Base-by-base conservation (phyloP, 1,284 basidiomycete genomes). In the Puccinia sorghi region DNA sequence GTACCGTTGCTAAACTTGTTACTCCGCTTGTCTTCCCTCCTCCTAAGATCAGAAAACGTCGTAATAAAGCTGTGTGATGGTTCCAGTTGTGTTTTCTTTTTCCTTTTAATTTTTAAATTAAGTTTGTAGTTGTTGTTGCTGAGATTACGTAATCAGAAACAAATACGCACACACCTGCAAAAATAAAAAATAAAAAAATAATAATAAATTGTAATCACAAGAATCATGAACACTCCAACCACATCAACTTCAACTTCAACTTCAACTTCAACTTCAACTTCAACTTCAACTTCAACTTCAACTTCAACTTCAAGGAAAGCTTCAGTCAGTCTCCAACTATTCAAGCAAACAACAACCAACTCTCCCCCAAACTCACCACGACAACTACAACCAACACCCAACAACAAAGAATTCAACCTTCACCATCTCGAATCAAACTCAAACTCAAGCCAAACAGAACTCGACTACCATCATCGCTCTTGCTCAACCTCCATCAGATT, bases 291-390 rank as follows among this genome's bases (percentile, higher is more conserved):
- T 41, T n/a, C 54, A 59, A 46, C 56, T n/a, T n/a, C n/a, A 3
- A 32, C 54, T 3, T 8, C 72, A 13, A 63, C 37, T 6, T 39
- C 56, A 25, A 57, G 72, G 46, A 73, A 73, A 48, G 72, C 72
- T 2, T 61, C 56, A 32, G 72, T 73, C n/a, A 73, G 72, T 50
- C 57, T 73, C 4, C 56, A 73, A 63, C 72, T 73, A 48, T 73
- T 73, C 72, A 73, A 73, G 22, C 22, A 63, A 46, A 59, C 57
- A 72, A 7, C 27, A 70, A 64, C 15, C 15, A 13, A 37, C 27
- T 5, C 43, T 46, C 43, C 6, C 43, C 43, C 43, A 46, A 9
- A 70, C 9, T 41, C n/a, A 70, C 48, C 25, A 66, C 63, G 32
- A 69, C 39, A 41, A 72, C 50, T 15, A 32, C 69, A 17, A 15